Evolutionary conservation across 2,329 filamentous ascomycete genomes (phyloP), one percentile per base, ranked within the genome.

Genomic region (Tolypocladium paradoxum): DNA sequence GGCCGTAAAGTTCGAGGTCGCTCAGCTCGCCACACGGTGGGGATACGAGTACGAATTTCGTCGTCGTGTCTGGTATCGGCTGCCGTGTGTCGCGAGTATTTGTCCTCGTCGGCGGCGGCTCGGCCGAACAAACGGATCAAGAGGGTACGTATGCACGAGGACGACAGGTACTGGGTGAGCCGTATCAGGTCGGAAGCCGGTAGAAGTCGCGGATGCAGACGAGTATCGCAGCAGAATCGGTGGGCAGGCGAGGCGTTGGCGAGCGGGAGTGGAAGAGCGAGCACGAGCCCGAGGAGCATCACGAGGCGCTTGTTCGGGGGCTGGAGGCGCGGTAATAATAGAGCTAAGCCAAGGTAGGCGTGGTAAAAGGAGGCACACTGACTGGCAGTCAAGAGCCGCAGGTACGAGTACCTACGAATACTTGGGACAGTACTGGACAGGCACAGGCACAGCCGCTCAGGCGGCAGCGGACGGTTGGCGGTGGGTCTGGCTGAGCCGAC

Each of bases 11-110:
- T 52, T 37, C 45, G 52, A 24, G 47, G 43, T n/a, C n/a, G 50
- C 43, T 53, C 46, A 55, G 45, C 37, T 45, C 43, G 48, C 52
- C 56, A 57, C 53, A 2, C 24, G 52, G 46, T 29, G n/a, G 36
- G 24, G 14, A 18, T 8, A 31, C 24, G 8, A 18, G 27, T 3
- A 14, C 12, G 40, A 20, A 9, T 11, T 8, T 12, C 9, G 22
- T 43, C 12, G 9, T 31, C 11, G 6, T 4, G 36, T 11, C n/a
- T 8, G 22, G 37, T 20, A 12, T 11, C n/a, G 14, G 16, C 24
- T 7, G 40, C 24, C 24, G 24, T n/a, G 16, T 16, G 24, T 29
- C 40, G 40, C 24, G 14, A 29, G 40, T 29, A 14, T 45, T 18
- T 9, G 43, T 11, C 16, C n/a, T 9, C 24, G 18, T 20, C 43